Evolutionary conservation across 257 asterid species (phyloP).

Genomic region (Rhazya stricta): DNA sequence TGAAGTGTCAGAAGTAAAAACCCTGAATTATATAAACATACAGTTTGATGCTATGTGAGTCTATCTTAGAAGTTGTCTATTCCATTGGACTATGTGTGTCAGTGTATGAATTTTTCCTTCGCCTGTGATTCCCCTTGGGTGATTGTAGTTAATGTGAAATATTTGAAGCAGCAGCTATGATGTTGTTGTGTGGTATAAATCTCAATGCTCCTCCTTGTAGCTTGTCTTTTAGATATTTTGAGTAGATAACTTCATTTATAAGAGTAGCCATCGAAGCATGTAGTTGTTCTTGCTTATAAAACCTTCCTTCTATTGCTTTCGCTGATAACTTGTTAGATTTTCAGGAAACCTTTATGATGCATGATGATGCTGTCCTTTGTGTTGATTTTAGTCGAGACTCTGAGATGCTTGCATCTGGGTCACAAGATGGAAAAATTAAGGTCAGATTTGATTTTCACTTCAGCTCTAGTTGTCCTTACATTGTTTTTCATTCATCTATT

Average conservation of each 20-base stretch:
- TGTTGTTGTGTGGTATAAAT: neutral
- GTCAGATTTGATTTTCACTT: slow-evolving; percentile 25
- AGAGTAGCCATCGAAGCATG: neutral
- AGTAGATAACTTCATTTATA: neutral
- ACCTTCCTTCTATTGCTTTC: slow-evolving; percentile 13
- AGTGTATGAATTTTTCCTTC: neutral
- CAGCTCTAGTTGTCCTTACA: neutral
- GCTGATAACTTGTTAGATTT: slow-evolving; percentile 25
- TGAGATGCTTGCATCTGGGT: slow-evolving; percentile 95
- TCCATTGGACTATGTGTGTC: neutral
- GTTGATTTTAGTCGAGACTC: slow-evolving; percentile 98
- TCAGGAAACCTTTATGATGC: slow-evolving; percentile 99
- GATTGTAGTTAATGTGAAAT: neutral
- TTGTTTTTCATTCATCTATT: neutral
- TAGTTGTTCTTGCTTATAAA: slow-evolving; percentile 8
- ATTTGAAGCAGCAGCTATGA: neutral
- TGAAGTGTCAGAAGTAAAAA: neutral
- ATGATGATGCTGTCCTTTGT: slow-evolving; percentile 88
- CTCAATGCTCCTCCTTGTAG: neutral
- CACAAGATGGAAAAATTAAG: slow-evolving; percentile 98
- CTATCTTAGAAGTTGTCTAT: neutral
- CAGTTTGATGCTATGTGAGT: neutral
- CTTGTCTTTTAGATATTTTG: neutral
- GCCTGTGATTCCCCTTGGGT: neutral
- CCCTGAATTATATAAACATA: neutral